Percentiles rank a stretch among this genome's conserved stretches.
Evolutionary conservation across 176 grass and related monocot genomes (phyloP).

Genomic region (Eragrostis curvula): DNA sequence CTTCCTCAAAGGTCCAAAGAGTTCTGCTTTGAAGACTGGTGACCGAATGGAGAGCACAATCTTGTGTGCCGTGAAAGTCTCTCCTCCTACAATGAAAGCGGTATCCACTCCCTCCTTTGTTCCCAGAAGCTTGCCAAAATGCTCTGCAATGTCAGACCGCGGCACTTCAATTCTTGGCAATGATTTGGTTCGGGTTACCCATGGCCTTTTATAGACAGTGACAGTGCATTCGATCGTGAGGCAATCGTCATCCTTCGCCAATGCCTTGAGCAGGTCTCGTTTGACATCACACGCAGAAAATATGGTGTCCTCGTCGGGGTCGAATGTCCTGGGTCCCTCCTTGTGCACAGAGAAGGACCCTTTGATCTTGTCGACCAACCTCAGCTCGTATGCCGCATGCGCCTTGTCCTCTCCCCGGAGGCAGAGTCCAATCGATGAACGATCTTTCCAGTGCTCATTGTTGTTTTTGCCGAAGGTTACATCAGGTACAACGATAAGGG

Average conservation of each 20-base stretch:
- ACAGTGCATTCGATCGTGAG: not conserved
- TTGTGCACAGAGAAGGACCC: not conserved
- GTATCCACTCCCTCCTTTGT: constrained; percentile 12
- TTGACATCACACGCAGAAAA: too few species aligned
- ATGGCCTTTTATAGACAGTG: not conserved
- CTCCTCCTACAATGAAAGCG: constrained; percentile 31
- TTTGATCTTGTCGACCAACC: not conserved
- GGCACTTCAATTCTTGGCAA: not conserved
- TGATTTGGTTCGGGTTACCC: not conserved
- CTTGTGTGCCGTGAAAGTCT: constrained; percentile 10
- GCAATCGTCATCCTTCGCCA: not conserved
- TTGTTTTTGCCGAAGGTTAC: too few species aligned
- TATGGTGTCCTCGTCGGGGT: not conserved
- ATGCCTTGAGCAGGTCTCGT: too few species aligned
- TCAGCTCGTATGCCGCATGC: not conserved
- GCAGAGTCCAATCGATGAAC: too few species aligned
- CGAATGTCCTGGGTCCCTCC: not conserved
- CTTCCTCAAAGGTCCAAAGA: constrained; percentile 24
- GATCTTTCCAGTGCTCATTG: too few species aligned
- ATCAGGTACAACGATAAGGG: not conserved
- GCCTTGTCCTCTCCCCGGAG: not conserved
- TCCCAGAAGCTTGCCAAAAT: constrained; percentile 2
- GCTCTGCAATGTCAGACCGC: not conserved
- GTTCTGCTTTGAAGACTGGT: constrained; percentile 14
- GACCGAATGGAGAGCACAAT: too few species aligned